phyloP scores from a whole-genome alignment of 495 filamentous ascomycete species.

The Bacidia rubella region DNA sequence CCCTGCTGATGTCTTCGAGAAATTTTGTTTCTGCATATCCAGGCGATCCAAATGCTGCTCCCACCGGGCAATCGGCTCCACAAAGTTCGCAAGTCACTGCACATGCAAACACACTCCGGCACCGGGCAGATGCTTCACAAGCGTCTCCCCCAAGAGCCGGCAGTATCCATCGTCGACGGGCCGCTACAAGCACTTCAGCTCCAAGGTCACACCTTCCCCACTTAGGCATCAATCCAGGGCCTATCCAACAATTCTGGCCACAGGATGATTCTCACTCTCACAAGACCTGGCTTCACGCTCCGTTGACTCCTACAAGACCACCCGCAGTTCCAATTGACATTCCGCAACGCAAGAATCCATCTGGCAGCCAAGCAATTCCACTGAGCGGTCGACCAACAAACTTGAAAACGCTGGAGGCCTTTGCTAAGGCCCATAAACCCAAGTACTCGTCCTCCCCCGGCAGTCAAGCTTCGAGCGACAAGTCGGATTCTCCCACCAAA shows the following conservation, averaged over 20 bases:
- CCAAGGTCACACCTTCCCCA: neutral
- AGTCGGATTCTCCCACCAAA: neutral
- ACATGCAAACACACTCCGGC: too few species aligned
- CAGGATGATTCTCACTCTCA: neutral
- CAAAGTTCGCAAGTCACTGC: neutral
- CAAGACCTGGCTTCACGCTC: neutral
- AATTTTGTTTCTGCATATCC: neutral
- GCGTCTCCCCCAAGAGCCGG: neutral
- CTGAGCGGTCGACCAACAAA: constrained; percentile 3
- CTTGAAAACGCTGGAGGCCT: neutral
- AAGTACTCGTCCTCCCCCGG: neutral
- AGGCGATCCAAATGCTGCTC: neutral
- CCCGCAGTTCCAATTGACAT: constrained; percentile 1
- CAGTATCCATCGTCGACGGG: neutral
- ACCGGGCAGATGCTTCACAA: too few species aligned
- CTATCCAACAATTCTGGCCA: neutral
- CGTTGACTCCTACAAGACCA: neutral
- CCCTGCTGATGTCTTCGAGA: neutral
- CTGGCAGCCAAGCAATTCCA: neutral
- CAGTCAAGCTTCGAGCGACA: constrained; percentile 3
- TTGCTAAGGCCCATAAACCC: neutral
- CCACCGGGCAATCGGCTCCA: neutral
- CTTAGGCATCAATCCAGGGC: neutral
- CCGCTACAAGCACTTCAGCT: neutral
- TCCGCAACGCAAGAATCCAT: neutral